Base-by-base conservation (phyloP, 1,284 basidiomycete species). In the Ceratobasidium sp. region DNA sequence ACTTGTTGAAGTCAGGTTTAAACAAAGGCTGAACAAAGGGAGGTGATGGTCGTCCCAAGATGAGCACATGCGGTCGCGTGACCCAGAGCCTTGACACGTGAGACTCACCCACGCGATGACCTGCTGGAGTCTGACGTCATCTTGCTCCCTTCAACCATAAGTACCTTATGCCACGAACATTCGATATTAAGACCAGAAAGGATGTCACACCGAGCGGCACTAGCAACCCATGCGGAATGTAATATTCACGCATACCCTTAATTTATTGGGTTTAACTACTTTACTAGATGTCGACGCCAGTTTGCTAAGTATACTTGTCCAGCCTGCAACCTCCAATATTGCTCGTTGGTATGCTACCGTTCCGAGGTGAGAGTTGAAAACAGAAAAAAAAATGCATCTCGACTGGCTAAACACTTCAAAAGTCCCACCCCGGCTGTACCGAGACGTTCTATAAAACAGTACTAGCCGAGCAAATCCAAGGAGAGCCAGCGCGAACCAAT, bases 271-370 rank as follows among this genome's bases (percentile, higher is more conserved):
- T 53, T 48, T 65, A 31, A 68, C 19, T 22, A 37, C 8, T 22
- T 16, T 2, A 14, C 2, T 13, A 94, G 93, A 80, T 94, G 92
- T 83, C 85, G 85, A 49, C 85, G 89, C 79, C 91, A 93, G 79
- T 86, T 92, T 77, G 87, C 90, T 9, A 89, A 88, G 79, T 95
- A 95, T 80, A 90, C 88, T 0, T 95, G 93, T 77, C 90, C 93
- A 34, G 84, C 84, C 22, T 95, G 93, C 83, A 94, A 94, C 79
- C 82, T 91, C 16, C 86, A 87, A 0, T 94, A 94, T 78, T 95
- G 93, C 82, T 92, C 91, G 19, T 81, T 94, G 49, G 83, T 84
- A 14, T 95, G 93, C 81, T 95, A 92, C 81, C 88, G 90, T 43
- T 90, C 90, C 37, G 84, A 88, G 82, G 91, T 90, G 80, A 74